Evolutionary conservation across 2,329 filamentous ascomycete species (phyloP).

Genomic region (Claviceps citrina): DNA sequence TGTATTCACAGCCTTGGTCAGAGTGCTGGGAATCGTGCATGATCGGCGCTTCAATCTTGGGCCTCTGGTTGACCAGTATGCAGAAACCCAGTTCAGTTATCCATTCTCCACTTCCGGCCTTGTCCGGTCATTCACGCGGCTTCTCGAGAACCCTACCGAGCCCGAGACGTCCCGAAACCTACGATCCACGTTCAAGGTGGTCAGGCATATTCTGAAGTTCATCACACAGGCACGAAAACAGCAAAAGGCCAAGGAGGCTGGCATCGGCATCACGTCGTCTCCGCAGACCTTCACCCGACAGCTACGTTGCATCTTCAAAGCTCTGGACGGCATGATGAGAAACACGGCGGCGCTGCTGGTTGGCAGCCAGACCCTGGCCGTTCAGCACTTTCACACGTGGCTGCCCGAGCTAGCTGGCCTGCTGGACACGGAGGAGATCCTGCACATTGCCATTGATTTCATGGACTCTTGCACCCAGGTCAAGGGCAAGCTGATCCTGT

Average conservation of each 20-base stretch:
- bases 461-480: conserved; percentile 79
- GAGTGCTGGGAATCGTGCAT: conserved; percentile 82
- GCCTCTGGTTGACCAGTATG: conserved; percentile 82
- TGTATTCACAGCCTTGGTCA: conserved; percentile 78
- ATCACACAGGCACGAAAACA: conserved; percentile 79
- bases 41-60: conserved; percentile 86
- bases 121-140: conserved; percentile 68
- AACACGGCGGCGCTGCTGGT: conserved; percentile 73
- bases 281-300: conserved; percentile 65
- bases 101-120: conserved; percentile 82
- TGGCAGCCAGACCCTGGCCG: conserved; percentile 84
- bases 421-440: conserved; percentile 66
- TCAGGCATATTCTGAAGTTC: conserved; percentile 83
- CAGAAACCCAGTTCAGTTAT: conserved; percentile 77
- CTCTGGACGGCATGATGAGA: conserved; percentile 77
- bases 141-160: conserved; percentile 71
- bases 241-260: conserved; percentile 76
- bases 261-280: conserved; percentile 66
- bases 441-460: conserved; percentile 84
- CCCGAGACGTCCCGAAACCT: conserved; percentile 70
- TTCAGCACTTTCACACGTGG: conserved; percentile 96
- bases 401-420: conserved; percentile 74
- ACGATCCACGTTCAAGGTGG: conserved; percentile 86
- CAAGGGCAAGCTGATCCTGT: conserved; percentile 79
- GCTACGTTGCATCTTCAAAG: conserved; percentile 74